Conservation (phyloP, 169 alveolate species). For the Plasmodium knowlesi region DNA sequence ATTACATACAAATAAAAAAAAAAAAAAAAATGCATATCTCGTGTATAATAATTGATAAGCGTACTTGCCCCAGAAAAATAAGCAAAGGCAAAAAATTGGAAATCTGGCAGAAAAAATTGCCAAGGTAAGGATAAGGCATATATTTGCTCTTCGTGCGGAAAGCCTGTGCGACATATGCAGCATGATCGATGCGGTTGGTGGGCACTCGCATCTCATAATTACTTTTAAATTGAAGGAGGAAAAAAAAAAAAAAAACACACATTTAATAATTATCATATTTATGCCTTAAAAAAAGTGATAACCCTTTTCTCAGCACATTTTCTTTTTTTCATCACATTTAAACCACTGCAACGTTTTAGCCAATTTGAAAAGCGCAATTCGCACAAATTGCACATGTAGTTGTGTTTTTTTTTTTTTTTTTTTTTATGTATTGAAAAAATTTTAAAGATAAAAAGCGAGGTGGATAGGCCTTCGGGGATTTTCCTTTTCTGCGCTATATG, state of each 20-base stretch:
- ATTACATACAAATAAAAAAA: background rate
- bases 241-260: background rate
- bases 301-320: background rate
- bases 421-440: background rate
- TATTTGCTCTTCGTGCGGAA: background rate
- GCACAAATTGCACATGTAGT: background rate
- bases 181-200: background rate
- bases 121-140: background rate
- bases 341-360: background rate
- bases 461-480: background rate
- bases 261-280: background rate
- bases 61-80: background rate
- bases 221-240: background rate
- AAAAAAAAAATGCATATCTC: background rate
- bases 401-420: background rate
- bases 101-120: background rate
- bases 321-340: background rate
- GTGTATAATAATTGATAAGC: background rate
- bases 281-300: background rate
- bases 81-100: background rate
- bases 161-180: background rate
- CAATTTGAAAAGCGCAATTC: background rate
- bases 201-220: background rate
- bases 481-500: background rate
- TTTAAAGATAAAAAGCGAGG: background rate